phyloP scores from a whole-genome alignment of 257 asterid genomes.

The Voacanga thouarsii region DNA sequence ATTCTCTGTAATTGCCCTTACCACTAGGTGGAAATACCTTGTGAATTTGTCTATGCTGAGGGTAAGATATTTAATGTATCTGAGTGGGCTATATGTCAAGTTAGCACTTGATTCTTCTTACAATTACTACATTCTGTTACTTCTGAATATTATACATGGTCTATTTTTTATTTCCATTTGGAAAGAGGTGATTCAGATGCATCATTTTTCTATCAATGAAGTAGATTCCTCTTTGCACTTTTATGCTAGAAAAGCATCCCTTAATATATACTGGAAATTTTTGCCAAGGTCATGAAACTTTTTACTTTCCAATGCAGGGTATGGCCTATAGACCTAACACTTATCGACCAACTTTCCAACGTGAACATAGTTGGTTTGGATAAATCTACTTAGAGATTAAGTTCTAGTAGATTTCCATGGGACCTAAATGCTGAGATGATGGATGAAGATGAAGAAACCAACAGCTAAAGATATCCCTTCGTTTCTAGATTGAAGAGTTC shows the following conservation, averaged over 20 bases:
- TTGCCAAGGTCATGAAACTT: not conserved
- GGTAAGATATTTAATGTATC: conserved; percentile 93
- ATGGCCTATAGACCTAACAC: conserved; percentile 97
- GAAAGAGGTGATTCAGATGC: not conserved
- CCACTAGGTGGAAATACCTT: conserved; percentile 82
- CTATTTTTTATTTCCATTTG: not conserved
- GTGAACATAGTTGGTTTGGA: conserved; percentile 98
- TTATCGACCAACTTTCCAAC: conserved; percentile 93
- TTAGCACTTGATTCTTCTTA: conserved; percentile 27
- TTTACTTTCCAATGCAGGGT: conserved; percentile 43
- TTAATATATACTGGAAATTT: not conserved
- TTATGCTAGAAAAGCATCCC: conserved; percentile 1
- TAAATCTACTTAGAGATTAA: conserved; percentile 66
- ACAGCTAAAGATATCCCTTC: no score
- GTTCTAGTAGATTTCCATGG: conserved; percentile 86
- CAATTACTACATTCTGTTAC: not conserved
- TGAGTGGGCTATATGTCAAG: conserved; percentile 99
- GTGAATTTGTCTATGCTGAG: conserved; percentile 98
- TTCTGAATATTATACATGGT: not conserved
- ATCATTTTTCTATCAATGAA: not conserved
- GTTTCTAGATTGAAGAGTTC: not conserved
- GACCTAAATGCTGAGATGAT: conserved; percentile 90
- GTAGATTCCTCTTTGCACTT: not conserved
- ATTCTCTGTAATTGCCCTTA: conserved; percentile 9
- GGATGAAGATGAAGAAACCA: conserved; percentile 81